Conservation (phyloP, 2,329 filamentous ascomycete species). For the Talaromyces atroroseus region DNA sequence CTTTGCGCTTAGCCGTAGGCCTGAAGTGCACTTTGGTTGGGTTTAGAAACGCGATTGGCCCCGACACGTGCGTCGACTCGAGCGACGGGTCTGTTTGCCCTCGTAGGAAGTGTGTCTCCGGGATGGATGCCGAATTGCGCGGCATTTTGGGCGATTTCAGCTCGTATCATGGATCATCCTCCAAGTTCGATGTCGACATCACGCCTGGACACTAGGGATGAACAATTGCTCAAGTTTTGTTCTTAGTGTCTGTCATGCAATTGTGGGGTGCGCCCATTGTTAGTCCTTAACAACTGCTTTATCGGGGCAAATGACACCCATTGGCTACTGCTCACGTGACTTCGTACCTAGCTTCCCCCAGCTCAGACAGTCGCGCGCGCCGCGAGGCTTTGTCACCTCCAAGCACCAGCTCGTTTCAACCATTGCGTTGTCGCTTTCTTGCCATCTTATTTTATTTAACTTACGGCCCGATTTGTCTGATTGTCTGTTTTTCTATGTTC, state of each 20-base stretch:
- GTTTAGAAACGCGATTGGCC: conserved; percentile 46
- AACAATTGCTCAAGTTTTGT: not conserved
- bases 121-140: not conserved
- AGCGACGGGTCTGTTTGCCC: conserved; percentile 1
- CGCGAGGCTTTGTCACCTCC: not conserved
- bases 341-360: not conserved
- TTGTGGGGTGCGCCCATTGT: not conserved
- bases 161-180: not conserved
- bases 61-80: conserved; percentile 18
- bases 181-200: not conserved
- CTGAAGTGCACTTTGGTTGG: conserved; percentile 42
- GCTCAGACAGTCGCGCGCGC: not conserved
- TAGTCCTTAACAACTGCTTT: not conserved
- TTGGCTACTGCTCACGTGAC: not conserved
- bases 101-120: conserved; percentile 1
- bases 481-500: not conserved
- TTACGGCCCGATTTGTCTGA: not conserved
- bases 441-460: not conserved
- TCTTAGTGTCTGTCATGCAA: not conserved
- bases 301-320: not conserved
- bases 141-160: not conserved
- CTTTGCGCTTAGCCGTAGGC: conserved; percentile 8
- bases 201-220: not conserved
- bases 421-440: not conserved
- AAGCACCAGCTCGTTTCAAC: not conserved